Evolutionary conservation across 164 flowering plant species (phyloP).

Genomic region (Sextonia rubra): DNA sequence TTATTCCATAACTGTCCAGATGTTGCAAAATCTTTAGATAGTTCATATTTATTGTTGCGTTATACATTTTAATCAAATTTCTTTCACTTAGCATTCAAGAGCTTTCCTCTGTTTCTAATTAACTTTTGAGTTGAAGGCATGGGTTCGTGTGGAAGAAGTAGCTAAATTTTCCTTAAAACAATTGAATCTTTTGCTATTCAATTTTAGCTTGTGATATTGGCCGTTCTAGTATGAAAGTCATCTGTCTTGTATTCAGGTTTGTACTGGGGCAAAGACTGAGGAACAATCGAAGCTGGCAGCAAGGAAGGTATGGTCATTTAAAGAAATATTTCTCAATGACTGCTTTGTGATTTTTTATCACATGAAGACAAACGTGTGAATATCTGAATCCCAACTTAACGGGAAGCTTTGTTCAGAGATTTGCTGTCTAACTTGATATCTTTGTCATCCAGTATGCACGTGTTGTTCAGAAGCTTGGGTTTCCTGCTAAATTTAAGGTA

Average conservation of each 20-base stretch:
- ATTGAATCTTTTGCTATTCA: background rate
- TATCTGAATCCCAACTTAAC: background rate
- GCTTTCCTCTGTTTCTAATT: no score
- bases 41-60: no score
- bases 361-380: background rate
- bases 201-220: background rate
- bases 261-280: slow-evolving; percentile 99
- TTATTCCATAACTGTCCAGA: no score
- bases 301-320: slow-evolving; percentile 56
- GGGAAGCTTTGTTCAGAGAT: background rate
- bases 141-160: background rate
- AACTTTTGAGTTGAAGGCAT: background rate
- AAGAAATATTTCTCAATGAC: background rate
- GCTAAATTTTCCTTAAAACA: background rate
- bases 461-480: slow-evolving; percentile 90
- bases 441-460: slow-evolving; percentile 74
- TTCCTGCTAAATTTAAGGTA: slow-evolving; percentile 92
- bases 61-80: no score
- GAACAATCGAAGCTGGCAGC: slow-evolving; percentile 88
- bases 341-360: background rate
- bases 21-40: no score
- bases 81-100: no score
- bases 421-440: background rate
- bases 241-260: slow-evolving; percentile 47
- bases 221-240: background rate